phyloP scores from a whole-genome alignment of 371 early-diverging fungal species.

The Conidiobolus incongruus region DNA sequence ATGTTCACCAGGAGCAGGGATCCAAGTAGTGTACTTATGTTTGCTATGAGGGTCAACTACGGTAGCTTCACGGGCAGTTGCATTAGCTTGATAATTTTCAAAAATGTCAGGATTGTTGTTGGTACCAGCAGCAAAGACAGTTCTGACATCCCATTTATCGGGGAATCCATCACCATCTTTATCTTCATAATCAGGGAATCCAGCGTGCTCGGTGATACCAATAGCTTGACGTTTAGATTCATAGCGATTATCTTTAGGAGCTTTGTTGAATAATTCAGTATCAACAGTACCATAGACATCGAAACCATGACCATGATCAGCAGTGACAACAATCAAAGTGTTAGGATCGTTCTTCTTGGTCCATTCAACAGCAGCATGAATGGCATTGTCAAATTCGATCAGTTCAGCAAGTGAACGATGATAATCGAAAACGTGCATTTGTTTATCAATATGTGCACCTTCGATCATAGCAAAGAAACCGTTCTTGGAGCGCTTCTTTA shows the following conservation, averaged over 20 bases:
- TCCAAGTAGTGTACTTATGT: constrained; percentile 12
- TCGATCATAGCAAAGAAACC: constrained; percentile 59
- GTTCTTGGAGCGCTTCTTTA: too few species aligned
- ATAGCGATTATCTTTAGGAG: constrained; percentile 8
- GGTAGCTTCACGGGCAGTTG: constrained; percentile 16
- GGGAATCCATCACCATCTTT: constrained; percentile 41
- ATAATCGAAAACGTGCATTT: constrained; percentile 43
- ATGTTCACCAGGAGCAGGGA: constrained; percentile 13
- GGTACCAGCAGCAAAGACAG: constrained; percentile 34
- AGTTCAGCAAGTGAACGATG: constrained; percentile 43
- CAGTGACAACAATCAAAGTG: constrained; percentile 43
- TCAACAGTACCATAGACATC: constrained; percentile 55
- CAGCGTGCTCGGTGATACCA: constrained; percentile 34
- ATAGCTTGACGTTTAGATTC: constrained; percentile 29
- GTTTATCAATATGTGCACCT: constrained; percentile 50
- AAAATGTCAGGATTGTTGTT: constrained; percentile 26
- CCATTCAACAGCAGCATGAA: constrained; percentile 32
- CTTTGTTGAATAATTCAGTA: constrained; percentile 13
- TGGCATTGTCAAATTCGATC: constrained; percentile 42
- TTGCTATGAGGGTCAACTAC: constrained; percentile 10
- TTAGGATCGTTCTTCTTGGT: constrained; percentile 27
- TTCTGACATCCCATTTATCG: constrained; percentile 29
- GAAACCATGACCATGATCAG: too few species aligned
- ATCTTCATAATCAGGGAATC: constrained; percentile 39
- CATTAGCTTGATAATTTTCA: constrained; percentile 29